phyloP scores from a whole-genome alignment of 2,329 filamentous ascomycete species.

The Colletotrichum costaricense region DNA sequence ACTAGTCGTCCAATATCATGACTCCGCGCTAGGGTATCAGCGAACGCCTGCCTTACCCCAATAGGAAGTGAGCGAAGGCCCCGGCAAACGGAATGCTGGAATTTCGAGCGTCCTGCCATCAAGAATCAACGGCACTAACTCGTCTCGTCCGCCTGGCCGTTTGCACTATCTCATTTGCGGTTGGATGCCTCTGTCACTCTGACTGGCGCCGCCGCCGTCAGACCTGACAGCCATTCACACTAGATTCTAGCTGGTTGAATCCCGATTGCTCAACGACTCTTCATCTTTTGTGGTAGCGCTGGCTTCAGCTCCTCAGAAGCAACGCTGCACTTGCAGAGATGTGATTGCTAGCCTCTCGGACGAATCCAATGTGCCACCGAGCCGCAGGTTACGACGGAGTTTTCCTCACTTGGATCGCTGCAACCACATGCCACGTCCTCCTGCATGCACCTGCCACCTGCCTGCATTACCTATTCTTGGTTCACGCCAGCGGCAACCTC shows the following conservation, averaged over 20 bases:
- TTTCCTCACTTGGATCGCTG: conserved; percentile 23
- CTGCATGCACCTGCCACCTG: conserved; percentile 13
- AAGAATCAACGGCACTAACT: conserved; percentile 12
- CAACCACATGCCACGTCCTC: conserved; percentile 34
- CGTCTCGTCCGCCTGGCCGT: conserved; percentile 1
- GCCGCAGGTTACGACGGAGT: conserved; percentile 15
- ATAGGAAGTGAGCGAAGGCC: conserved; percentile 2
- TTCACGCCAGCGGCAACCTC: conserved; percentile 5
- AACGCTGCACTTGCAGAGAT: conserved; percentile 13
- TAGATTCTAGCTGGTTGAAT: background rate
- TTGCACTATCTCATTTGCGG: conserved; percentile 16
- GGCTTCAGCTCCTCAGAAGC: conserved; percentile 9
- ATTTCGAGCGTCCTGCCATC: background rate
- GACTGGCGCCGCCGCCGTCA: conserved; percentile 10
- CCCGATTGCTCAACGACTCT: background rate
- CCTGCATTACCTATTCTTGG: conserved; percentile 19
- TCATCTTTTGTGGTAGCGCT: conserved; percentile 1
- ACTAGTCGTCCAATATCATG: conserved; percentile 13
- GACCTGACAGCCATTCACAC: background rate
- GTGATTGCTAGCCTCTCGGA: conserved; percentile 20
- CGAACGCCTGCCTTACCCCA: conserved; percentile 14
- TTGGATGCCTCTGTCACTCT: background rate
- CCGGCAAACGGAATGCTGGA: conserved; percentile 12
- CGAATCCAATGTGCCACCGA: conserved; percentile 21
- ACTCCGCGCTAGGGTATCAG: background rate